Base-by-base conservation (phyloP, 495 filamentous ascomycete species). In the Cercophora samala region DNA sequence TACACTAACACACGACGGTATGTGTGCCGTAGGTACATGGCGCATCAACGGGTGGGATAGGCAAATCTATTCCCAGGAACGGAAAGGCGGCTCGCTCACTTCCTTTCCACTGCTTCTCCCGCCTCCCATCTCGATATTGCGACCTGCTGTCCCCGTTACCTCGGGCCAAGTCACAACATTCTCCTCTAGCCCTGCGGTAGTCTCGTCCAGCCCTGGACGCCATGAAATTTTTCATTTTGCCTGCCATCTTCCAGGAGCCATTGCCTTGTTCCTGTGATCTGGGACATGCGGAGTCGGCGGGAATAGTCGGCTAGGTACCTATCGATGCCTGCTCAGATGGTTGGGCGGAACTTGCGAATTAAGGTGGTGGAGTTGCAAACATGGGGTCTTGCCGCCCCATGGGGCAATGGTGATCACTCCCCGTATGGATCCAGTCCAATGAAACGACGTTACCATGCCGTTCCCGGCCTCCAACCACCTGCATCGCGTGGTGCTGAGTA, bases 61-160 rank as follows among this genome's bases (percentile, higher is more conserved):
- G 37, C 6, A 46, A 17, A 46, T 29, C 60, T 19, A 62, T 62
- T 62, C 60, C 60, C 60, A 46, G 60, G 60, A 62, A 42, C 29
- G 60, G 29, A 17, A 62, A 21, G 22, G 24, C 26, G 22, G 58
- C 5, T 26, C 23, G 18, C 19, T 25, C 58, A 18, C 22, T 60
- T 60, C 58, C 37, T 46, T 46, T 46, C 37, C 37, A 46, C 13
- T 46, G 9, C 5, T 46, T 46, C 37, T 46, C 37, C 37, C 37
- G 37, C 15, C 0, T 46, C 37, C 37, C n/a, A 56, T 56, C 54
- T 24, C 22, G 54, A 56, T 56, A 56, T 21, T 46, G 37, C 37
- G 3, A 46, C 37, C 37, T 46, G 37, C 37, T 9, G 6, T 5
- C 37, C 37, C 58, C 58, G 23, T 24, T 60, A 60, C 58, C 22